Percentiles rank a stretch among this genome's conserved stretches.
Conservation (phyloP, 305 asterid genomes). For the Fraxinus nigra region DNA sequence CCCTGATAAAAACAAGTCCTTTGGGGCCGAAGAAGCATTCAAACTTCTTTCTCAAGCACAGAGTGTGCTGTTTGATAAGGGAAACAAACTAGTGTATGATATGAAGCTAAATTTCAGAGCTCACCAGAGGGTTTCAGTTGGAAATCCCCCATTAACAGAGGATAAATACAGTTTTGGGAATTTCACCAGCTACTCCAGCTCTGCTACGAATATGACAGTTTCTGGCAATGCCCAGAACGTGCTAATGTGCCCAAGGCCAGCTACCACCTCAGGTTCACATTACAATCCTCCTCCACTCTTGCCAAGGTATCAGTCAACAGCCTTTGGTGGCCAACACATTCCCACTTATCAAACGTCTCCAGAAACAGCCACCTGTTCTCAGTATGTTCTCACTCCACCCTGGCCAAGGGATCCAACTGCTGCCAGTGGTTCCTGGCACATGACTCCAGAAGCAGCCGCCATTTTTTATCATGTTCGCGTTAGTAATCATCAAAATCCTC, state of each 20-base stretch:
- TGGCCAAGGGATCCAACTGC: not conserved
- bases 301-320: not conserved
- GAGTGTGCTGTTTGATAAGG: conserved; percentile 51
- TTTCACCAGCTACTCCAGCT: conserved; percentile 15
- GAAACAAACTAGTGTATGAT: conserved; percentile 40
- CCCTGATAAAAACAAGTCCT: conserved; percentile 67
- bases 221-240: conserved; percentile 11
- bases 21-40: conserved; percentile 72
- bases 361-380: not conserved
- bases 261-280: conserved; percentile 17
- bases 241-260: conserved; percentile 23
- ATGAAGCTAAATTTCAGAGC: conserved; percentile 30
- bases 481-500: not conserved
- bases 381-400: not conserved
- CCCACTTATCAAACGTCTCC: not conserved
- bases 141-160: conserved; percentile 20
- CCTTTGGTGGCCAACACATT: not conserved
- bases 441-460: not conserved
- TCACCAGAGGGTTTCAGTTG: conserved; percentile 14
- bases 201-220: conserved; percentile 19
- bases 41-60: conserved; percentile 55
- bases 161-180: conserved; percentile 12
- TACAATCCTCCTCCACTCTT: conserved; percentile 4
- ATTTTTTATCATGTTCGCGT: not conserved
- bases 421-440: not conserved